phyloP scores from a whole-genome alignment of 306 rosid genomes.

The Rosa rugosa region DNA sequence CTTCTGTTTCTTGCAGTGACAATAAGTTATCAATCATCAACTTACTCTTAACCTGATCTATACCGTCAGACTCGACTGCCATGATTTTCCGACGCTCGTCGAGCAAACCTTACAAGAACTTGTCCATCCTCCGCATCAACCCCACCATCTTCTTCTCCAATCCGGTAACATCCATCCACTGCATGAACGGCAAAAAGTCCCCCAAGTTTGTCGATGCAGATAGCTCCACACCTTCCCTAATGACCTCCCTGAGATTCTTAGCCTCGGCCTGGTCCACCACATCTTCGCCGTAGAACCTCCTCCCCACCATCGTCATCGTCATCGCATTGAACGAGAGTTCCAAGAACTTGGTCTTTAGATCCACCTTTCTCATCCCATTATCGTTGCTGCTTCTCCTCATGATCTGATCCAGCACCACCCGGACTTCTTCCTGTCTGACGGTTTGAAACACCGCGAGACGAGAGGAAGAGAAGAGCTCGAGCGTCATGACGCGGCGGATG shows the following conservation, averaged over 20 bases:
- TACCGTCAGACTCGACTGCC: not conserved
- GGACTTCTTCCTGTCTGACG: not conserved
- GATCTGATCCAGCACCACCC: not conserved
- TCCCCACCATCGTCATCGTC: constrained; percentile 46
- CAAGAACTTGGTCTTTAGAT: not conserved
- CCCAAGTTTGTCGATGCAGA: constrained; percentile 15
- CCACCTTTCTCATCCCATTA: not conserved
- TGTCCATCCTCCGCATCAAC: constrained; percentile 24
- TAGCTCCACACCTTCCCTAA: constrained; percentile 12
- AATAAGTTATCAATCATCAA: constrained; percentile 33
- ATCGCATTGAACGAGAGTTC: constrained; percentile 28
- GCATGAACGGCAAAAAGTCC: constrained; percentile 26
- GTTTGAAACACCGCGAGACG: not conserved
- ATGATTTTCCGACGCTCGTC: constrained; percentile 20
- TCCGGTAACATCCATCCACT: constrained; percentile 18
- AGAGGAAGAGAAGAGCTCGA: constrained; percentile 1
- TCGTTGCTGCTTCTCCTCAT: not conserved
- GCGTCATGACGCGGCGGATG: constrained; percentile 4
- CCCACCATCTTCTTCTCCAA: constrained; percentile 27
- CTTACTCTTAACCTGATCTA: constrained; percentile 3
- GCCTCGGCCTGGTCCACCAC: constrained; percentile 22
- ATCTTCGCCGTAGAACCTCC: constrained; percentile 35
- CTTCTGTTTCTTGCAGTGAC: constrained; percentile 23
- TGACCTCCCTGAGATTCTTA: constrained; percentile 15
- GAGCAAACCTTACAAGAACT: constrained; percentile 31